Base-by-base conservation (phyloP, 441 rosid species). In the Capsella rubella region DNA sequence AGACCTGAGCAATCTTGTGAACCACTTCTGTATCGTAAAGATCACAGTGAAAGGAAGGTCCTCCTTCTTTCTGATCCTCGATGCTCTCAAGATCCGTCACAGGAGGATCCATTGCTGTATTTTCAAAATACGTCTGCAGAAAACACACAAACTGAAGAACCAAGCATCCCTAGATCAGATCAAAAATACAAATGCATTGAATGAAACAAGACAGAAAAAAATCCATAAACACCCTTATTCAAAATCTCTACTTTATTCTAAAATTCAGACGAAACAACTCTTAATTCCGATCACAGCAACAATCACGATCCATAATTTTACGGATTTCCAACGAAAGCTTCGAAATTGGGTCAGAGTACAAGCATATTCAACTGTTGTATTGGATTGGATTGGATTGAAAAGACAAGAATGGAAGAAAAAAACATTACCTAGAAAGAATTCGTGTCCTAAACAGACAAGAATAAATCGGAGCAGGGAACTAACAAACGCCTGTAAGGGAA, bases 11-110 rank as follows among this genome's bases (percentile, higher is more conserved):
- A 35, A 90, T 84, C 64, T 85, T 93, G 79, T 78, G 87, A 72
- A 84, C 95, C 40, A 86, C 39, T 75, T 88, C 84, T 21, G 86
- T 77, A 55, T 96, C 98, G 49, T 80, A 91, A 32, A 87, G 90
- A 16, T 81, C 76, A 67, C 98, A 96, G 66, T 76, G 86, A 76
- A 85, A 84, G 15, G 83, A 69, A 18, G 86, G 91, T 43, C 82
- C 80, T 65, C 43, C 79, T 37, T 84, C 88, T 76, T 87, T 90
- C 47, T 69, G 86, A 47, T 81, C 84, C 67, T 91, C 85, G 63
- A 92, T 85, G 78, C 79, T 90, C 43, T 88, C 91, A 31, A 73
- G 76, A 51, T 88, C 89, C 4, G 61, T 50, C 18, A 76, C 64
- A 16, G 88, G 85, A 78, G 68, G 80, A 75, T 90, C 91, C 90